Base-by-base conservation (phyloP, 148 eudicot genomes). In the Heliosperma pusillum region DNA sequence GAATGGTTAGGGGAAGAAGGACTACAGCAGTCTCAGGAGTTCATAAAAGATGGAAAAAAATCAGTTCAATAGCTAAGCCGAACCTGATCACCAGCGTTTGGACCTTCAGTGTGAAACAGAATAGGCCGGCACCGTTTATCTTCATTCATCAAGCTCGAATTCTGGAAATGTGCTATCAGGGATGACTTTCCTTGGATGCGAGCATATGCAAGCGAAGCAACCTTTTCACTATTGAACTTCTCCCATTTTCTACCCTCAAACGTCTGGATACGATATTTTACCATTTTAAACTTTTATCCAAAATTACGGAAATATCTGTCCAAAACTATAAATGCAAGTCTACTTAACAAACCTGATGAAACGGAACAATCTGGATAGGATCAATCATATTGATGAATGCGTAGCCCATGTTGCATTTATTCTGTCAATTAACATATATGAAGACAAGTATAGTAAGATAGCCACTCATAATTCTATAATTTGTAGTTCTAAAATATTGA, bases 111-210 rank as follows among this genome's bases (percentile, higher is more conserved):
- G 79, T 85, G 82, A 61, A 91, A 86, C 78, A 89, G 85, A 76
- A 91, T 88, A 59, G 97, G 97, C 69, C 91, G 97, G 75, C 93
- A 91, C 16, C 89, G 89, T 74, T 89, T 91, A 82, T 91, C 97
- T 83, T 88, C 97, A 40, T 89, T 91, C 97, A 91, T 88, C 88
- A 91, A 75, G 85, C 93, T 91, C 24, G 97, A 91, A 66, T 91
- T 89, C 79, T 91, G 97, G 77, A 91, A 91, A 83, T 91, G 97
- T 29, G 93, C 84, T 29, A 91, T 77, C 25, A 91, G 91, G 66
- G 97, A 88, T 66, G 82, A 50, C 79, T 88, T 91, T 22, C 97
- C 97, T 79, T 91, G 97, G 75, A 91, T 91, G 52, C 94, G 85
- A 74, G 90, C 97, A 81, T 89, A 90, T 24, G 92, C 89, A 80